Evolutionary conservation across 768 basidiomycete genomes (phyloP), one percentile per base, ranked within the genome.

Genomic region (Thelephora ganbajun): DNA sequence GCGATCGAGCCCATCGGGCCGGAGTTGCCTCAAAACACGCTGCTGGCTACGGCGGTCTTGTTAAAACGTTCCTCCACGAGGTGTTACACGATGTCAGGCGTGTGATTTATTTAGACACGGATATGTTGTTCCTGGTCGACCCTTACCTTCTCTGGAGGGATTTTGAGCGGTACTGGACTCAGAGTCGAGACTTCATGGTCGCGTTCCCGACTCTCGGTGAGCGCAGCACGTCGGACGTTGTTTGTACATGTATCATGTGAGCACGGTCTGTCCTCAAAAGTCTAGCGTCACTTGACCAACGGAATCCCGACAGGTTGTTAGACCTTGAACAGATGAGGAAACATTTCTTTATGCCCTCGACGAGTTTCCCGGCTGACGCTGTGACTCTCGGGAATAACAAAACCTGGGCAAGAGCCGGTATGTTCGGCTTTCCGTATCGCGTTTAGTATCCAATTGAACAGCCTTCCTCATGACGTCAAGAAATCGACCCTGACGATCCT

Each of bases 11-110:
- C 1, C 23, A 16, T n/a, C 48, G 54, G 13, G 54, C 54, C 11
- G 54, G 54, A 6, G 48, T 55, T 11, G 54, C 44, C 22, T 37
- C 47, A 13, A 5, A 22, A 44, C 39, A 48, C 30, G 46, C 11
- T n/a, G 51, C 43, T n/a, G 53, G 45, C 33, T 11, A 3, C 22
- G 45, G 47, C 11, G 47, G 47, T 16, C 54, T 55, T 1, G 49
- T 42, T 6, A 55, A 55, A 42, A 43, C 48, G 23, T 55, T 55
- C 44, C 33, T 55, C 16, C 54, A 55, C 49, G 54, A 55, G 18
- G n/a, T 55, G 12, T 47, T 50, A 16, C 19, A 46, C 44, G 49
- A 51, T 30, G 50, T 49, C 5, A 44, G 50, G 14, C 48, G 46
- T 26, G 52, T 48, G 14, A 48, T 55, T 18, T 55, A 50, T 36